Evolutionary conservation across 257 asterid genomes (phyloP).

Genomic region (Plantago elongata): DNA sequence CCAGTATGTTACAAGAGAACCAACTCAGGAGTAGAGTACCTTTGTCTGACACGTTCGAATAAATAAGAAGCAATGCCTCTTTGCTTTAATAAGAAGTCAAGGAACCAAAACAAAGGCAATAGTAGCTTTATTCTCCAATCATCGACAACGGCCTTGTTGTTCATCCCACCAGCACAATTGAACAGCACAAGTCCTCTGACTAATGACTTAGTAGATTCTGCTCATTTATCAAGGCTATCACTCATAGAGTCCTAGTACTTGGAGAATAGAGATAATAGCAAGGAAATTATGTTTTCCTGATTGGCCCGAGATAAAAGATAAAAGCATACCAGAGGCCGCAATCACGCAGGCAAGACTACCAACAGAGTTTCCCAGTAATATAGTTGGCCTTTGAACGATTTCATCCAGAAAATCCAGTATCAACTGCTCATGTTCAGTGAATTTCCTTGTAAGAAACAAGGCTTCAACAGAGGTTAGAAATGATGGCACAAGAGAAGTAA

Average conservation of each 20-base stretch:
- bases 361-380: conserved; percentile 80
- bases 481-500: conserved; percentile 5
- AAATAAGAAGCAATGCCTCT: conserved; percentile 56
- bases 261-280: background rate
- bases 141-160: conserved; percentile 94
- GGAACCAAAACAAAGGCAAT: conserved; percentile 69
- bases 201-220: conserved; percentile 48
- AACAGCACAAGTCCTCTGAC: conserved; percentile 79
- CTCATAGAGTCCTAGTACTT: background rate
- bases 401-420: conserved; percentile 72
- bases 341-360: conserved; percentile 97
- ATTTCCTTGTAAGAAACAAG: conserved; percentile 14
- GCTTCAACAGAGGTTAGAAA: background rate
- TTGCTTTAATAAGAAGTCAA: conserved; percentile 75
- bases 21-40: conserved; percentile 27
- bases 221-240: conserved; percentile 5
- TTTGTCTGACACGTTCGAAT: conserved; percentile 55
- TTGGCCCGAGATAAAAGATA: conserved; percentile 1
- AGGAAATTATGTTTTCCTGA: conserved; percentile 1
- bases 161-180: conserved; percentile 95
- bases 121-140: conserved; percentile 92
- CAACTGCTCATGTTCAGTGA: conserved; percentile 39
- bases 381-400: conserved; percentile 65
- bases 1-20: conserved; percentile 4
- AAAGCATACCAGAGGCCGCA: conserved; percentile 70